These are phyloP conservation scores for Syzygium grande DNA, from an alignment of 345 rosid species.

Conservation along the genomic window DNA sequence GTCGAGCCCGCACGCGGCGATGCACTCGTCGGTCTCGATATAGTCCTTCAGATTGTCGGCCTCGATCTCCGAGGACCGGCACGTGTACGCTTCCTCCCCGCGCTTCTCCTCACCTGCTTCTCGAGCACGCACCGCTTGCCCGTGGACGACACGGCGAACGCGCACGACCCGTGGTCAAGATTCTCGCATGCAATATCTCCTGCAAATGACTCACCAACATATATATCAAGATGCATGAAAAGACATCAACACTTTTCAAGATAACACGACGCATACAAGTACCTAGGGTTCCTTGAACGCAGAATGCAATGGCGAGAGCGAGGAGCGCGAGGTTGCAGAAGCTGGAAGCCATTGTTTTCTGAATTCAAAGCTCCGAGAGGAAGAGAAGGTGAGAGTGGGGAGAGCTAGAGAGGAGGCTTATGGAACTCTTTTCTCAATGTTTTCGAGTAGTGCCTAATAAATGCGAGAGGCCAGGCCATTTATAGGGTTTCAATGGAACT, in stretches of 20 bases:
- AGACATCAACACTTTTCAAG: not conserved
- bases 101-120: conserved; percentile 54
- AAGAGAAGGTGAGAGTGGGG: not conserved
- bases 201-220: not conserved
- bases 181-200: conserved; percentile 57
- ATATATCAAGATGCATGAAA: not conserved
- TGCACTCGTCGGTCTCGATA: conserved; percentile 63
- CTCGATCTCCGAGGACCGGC: conserved; percentile 69
- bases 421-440: not conserved
- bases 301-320: not conserved
- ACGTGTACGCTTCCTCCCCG: conserved; percentile 50
- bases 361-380: not conserved
- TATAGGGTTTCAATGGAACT: not conserved
- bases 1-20: conserved; percentile 67
- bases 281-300: conserved; percentile 1
- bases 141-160: conserved; percentile 64
- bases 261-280: not conserved
- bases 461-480: not conserved
- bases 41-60: conserved; percentile 54
- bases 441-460: not conserved
- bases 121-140: conserved; percentile 84
- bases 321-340: not conserved
- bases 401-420: not conserved
- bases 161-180: conserved; percentile 51
- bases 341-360: conserved; percentile 3